Evolutionary conservation across 768 basidiomycete species (phyloP), one percentile per base, ranked within the genome.

Genomic region (Paxillus ammoniavirescens): DNA sequence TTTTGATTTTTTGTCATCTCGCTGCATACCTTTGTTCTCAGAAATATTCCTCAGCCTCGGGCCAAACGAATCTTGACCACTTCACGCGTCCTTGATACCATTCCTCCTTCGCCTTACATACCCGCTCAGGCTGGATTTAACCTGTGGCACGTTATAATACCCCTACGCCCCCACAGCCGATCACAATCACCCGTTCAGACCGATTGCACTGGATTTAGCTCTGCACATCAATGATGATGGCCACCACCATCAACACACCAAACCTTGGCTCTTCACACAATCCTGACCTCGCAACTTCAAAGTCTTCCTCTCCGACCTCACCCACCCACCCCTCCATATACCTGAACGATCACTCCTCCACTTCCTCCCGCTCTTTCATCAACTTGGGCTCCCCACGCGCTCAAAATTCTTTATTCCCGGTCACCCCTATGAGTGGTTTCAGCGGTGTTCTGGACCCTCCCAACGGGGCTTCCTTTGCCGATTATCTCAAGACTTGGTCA

Each of bases 401-500:
- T 45, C 78, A 77, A 53, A 71, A 63, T 52, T 71, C 73, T 21
- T 73, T 74, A 1, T 79, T 78, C 43, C 75, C 72, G 6, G 59
- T 64, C 13, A 77, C 75, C 3, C 73, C 73, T 56, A 77, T 74
- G 57, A 69, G 61, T 37, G 62, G 62, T 54, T 50, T 55, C 49
- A 54, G 47, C 21, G 57, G 48, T 37, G 63, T 73, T 40, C 73
- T 84, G 21, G 87, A 90, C 2, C 77, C 83, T 0, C 87, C 86
- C 3, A 62, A 73, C 0, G 84, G 82, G 26, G 65, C 82, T n/a
- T 60, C 80, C 0, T 89, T 83, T 63, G 53, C 76, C 0, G 86
- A 88, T 38, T 85, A 81, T 61, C 74, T 91, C 49, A 78, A 77
- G 18, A 77, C 83, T n/a, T 92, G 90, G 90, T 68, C 77, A 1